These are phyloP conservation scores for Nidularia sp. DNA, from an alignment of 768 basidiomycete genomes.

Conservation along the genomic window DNA sequence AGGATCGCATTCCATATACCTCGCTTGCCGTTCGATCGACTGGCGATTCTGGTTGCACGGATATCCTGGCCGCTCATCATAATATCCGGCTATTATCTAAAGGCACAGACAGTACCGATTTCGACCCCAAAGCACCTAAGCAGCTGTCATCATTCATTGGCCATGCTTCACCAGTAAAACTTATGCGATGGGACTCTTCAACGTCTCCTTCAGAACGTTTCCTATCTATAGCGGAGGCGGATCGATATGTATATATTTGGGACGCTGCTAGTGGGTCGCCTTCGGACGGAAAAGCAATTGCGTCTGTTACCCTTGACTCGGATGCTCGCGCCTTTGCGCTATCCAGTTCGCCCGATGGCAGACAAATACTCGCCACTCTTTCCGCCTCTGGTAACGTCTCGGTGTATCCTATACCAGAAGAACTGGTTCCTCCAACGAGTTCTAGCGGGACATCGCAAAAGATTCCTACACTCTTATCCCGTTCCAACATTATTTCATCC, in stretches of 20 bases:
- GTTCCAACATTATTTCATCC: constrained; percentile 39
- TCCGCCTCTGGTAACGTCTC: constrained; percentile 58
- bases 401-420: constrained; percentile 49
- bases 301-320: constrained; percentile 61
- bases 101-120: constrained; percentile 13
- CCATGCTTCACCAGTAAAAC: constrained; percentile 54
- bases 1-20: constrained; percentile 56
- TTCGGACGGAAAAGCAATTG: constrained; percentile 47
- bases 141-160: constrained; percentile 56
- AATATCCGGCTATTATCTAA: constrained; percentile 49
- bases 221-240: constrained; percentile 56
- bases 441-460: constrained; percentile 28
- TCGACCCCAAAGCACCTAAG: constrained; percentile 36
- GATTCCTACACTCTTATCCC: constrained; percentile 47
- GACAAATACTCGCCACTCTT: constrained; percentile 45
- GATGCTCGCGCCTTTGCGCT: constrained; percentile 46
- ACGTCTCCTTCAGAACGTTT: constrained; percentile 40
- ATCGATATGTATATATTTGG: constrained; percentile 64
- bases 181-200: constrained; percentile 47
- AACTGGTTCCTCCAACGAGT: constrained; percentile 31
- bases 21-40: constrained; percentile 41
- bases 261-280: constrained; percentile 36
- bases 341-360: constrained; percentile 21
- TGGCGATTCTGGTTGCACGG: constrained; percentile 29
- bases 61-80: constrained; percentile 59